Evolutionary conservation across 495 filamentous ascomycete genomes (phyloP).

Genomic region (Oidiodendron maius): DNA sequence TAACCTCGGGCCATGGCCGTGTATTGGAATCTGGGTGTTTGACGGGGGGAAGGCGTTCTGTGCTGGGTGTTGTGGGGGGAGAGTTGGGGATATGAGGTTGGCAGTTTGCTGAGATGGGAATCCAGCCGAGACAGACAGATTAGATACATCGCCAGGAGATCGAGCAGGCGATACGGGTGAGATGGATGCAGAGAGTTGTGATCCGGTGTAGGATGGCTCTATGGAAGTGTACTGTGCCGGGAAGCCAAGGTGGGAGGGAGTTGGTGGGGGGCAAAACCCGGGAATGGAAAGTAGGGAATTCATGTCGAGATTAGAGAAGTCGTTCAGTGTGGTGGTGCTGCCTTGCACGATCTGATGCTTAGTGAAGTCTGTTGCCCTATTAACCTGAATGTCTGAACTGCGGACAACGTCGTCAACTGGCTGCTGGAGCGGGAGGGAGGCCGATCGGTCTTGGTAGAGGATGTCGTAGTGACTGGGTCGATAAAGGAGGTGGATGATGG

Average conservation of each 20-base stretch:
- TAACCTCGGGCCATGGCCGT: slow-evolving; percentile 25
- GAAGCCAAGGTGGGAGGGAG: slow-evolving; percentile 18
- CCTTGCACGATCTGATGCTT: slow-evolving; percentile 27
- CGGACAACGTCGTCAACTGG: slow-evolving; percentile 36
- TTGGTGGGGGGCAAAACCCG: slow-evolving; percentile 22
- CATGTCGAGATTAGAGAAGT: slow-evolving; percentile 32
- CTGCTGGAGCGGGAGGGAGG: slow-evolving; percentile 36
- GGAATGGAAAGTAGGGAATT: slow-evolving; percentile 41
- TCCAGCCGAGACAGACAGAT: slow-evolving; percentile 22
- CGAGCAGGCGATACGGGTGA: slow-evolving; percentile 21
- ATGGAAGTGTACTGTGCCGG: slow-evolving; percentile 13
- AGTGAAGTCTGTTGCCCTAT: slow-evolving; percentile 36
- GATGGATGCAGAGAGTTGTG: slow-evolving; percentile 18
- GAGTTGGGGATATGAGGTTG: slow-evolving; percentile 29
- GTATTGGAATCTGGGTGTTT: slow-evolving; percentile 28
- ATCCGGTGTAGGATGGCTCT: slow-evolving; percentile 15
- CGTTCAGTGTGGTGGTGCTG: slow-evolving; percentile 32
- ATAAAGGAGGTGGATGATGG: slow-evolving; percentile 48
- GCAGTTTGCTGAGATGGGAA: slow-evolving; percentile 33
- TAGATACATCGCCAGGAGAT: slow-evolving; percentile 24
- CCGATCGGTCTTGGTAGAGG: slow-evolving; percentile 61
- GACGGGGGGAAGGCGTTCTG: slow-evolving; percentile 21
- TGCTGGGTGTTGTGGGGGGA: slow-evolving; percentile 15
- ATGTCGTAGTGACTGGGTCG: slow-evolving; percentile 88
- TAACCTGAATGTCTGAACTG: slow-evolving; percentile 46